phyloP scores from a whole-genome alignment of 192 early-diverging fungal genomes.

The Coemansia sp. region DNA sequence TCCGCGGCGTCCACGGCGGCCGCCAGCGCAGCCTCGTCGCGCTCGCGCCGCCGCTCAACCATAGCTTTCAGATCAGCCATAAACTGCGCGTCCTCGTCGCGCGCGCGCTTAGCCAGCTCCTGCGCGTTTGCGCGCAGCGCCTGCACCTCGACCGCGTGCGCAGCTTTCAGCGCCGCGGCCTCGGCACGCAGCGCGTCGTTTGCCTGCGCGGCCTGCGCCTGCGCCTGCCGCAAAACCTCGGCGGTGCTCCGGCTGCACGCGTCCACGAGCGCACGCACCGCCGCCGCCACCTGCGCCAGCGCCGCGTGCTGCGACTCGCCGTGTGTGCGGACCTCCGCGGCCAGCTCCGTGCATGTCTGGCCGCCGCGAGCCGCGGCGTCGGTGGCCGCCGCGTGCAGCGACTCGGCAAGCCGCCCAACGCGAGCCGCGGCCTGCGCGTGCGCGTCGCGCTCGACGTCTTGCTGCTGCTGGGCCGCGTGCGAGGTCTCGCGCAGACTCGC shows the following conservation, averaged over 20 bases:
- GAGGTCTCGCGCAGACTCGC: neutral
- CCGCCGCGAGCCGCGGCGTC: neutral
- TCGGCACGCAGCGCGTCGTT: slow-evolving; percentile 1
- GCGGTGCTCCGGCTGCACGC: neutral
- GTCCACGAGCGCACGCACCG: neutral
- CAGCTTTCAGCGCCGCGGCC: neutral
- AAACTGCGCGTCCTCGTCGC: slow-evolving; percentile 12
- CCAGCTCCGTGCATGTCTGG: neutral
- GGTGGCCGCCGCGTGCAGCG: neutral
- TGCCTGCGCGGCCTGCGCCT: neutral
- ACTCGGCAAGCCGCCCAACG: neutral
- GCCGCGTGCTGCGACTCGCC: neutral
- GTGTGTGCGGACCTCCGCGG: neutral
- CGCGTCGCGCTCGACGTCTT: neutral
- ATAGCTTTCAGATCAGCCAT: slow-evolving; percentile 7
- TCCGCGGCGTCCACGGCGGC: neutral
- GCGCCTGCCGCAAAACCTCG: neutral
- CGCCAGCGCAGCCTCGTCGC: slow-evolving; percentile 1
- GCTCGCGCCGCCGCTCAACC: slow-evolving; percentile 12
- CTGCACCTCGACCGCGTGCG: slow-evolving; percentile 3
- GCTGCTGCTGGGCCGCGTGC: neutral
- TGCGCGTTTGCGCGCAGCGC: slow-evolving; percentile 26
- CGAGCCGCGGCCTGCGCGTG: neutral
- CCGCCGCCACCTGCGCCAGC: neutral
- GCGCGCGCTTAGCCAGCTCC: slow-evolving; percentile 6